phyloP scores from a whole-genome alignment of 1,284 basidiomycete species.

The Ganoderma meredithae region DNA sequence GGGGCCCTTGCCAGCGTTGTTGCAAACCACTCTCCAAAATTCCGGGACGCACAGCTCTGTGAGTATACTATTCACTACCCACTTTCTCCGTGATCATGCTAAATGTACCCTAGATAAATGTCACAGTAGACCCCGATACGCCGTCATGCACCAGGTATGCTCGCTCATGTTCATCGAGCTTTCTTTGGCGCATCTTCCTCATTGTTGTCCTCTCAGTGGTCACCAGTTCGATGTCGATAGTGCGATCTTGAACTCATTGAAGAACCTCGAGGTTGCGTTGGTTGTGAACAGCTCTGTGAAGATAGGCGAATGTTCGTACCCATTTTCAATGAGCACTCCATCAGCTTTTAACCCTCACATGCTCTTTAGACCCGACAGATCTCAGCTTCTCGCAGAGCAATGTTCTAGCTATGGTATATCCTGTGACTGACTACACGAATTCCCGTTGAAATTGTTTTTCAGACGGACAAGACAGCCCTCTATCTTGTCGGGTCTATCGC shows the following conservation, averaged over 20 bases:
- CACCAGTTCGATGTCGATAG: constrained; percentile 50
- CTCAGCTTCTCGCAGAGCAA: constrained; percentile 69
- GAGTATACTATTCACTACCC: not conserved
- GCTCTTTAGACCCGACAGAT: constrained; percentile 56
- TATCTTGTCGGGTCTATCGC: constrained; percentile 76
- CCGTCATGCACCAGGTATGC: constrained; percentile 53
- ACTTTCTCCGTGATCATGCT: not conserved
- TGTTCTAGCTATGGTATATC: constrained; percentile 63
- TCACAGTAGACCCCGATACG: constrained; percentile 59
- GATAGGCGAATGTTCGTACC: constrained; percentile 65
- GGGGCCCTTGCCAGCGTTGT: constrained; percentile 67
- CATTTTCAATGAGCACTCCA: not conserved
- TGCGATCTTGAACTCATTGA: constrained; percentile 67
- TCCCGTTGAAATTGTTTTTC: not conserved
- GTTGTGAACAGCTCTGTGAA: constrained; percentile 54
- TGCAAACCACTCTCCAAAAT: constrained; percentile 63
- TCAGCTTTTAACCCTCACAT: not conserved
- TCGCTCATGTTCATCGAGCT: not conserved
- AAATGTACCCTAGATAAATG: constrained; percentile 55
- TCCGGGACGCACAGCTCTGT: constrained; percentile 50
- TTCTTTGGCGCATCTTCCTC: not conserved
- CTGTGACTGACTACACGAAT: not conserved
- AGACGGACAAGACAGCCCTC: constrained; percentile 71
- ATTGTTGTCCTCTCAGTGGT: not conserved
- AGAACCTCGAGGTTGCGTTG: constrained; percentile 42